Percentiles rank a stretch among this genome's conserved stretches.
These are phyloP conservation scores for Talaromyces stipitatus DNA, from an alignment of 495 filamentous ascomycete genomes.

Conservation along the genomic window DNA sequence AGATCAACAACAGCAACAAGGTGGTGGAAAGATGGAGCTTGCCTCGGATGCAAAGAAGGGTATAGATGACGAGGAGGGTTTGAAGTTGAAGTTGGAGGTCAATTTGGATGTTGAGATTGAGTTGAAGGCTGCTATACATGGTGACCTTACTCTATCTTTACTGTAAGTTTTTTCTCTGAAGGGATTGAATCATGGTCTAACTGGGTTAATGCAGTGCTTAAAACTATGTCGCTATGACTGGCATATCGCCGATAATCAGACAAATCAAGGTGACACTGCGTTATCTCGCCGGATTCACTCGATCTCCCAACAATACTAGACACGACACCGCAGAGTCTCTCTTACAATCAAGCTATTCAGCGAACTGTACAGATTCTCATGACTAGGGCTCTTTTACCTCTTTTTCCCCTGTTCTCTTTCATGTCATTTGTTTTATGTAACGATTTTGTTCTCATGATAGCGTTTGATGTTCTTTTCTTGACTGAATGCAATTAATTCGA, in stretches of 20 bases:
- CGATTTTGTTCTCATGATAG: background rate
- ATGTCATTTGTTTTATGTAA: background rate
- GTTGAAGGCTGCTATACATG: conserved; percentile 84
- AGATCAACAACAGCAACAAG: no score
- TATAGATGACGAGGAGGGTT: conserved; percentile 37
- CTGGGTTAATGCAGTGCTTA: background rate
- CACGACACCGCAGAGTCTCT: background rate
- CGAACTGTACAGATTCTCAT: background rate
- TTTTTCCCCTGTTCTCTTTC: background rate
- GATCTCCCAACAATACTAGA: background rate
- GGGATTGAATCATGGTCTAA: background rate
- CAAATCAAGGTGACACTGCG: background rate
- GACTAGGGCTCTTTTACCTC: background rate
- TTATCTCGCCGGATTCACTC: background rate
- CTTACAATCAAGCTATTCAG: background rate
- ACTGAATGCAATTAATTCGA: background rate
- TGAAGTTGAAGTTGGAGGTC: conserved; percentile 71
- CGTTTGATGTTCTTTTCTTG: background rate
- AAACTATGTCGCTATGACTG: background rate
- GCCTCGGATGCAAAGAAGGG: conserved; percentile 21
- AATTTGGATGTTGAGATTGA: conserved; percentile 85
- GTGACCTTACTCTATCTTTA: conserved; percentile 76
- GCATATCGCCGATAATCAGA: background rate
- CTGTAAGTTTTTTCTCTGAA: conserved; percentile 53
- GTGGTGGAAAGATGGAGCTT: conserved; percentile 21